phyloP scores from a whole-genome alignment of 2,329 filamentous ascomycete species.

The Trichoderma sp. region DNA sequence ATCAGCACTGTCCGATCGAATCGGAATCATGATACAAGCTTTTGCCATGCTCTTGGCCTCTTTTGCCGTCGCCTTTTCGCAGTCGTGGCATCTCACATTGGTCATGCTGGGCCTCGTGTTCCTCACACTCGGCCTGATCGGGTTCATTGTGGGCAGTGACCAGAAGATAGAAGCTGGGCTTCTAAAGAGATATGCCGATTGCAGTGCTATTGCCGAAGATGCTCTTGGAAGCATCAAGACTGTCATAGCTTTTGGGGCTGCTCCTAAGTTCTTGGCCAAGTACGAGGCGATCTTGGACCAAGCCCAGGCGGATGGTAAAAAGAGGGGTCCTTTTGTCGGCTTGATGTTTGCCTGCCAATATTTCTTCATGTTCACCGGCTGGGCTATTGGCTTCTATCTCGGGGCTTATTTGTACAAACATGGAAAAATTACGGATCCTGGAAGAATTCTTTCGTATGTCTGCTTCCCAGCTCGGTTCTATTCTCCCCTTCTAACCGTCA shows the following conservation, averaged over 20 bases:
- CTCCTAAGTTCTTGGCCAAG: background rate
- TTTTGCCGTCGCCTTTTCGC: background rate
- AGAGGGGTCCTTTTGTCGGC: background rate
- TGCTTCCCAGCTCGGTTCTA: background rate
- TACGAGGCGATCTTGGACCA: background rate
- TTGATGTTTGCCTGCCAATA: background rate
- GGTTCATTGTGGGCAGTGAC: background rate
- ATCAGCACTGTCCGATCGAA: background rate
- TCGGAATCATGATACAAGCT: background rate
- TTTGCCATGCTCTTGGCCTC: background rate
- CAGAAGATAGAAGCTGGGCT: background rate
- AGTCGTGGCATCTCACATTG: background rate
- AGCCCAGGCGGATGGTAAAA: background rate
- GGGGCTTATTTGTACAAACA: background rate
- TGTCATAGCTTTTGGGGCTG: background rate
- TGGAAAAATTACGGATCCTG: background rate
- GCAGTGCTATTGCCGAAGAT: background rate
- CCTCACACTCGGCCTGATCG: background rate
- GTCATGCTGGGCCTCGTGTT: background rate
- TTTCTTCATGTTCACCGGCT: background rate
- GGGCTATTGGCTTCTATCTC: background rate
- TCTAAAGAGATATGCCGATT: background rate
- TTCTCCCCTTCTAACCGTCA: background rate
- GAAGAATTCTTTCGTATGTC: constrained; percentile 3
- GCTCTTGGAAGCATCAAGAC: background rate